Base-by-base conservation (phyloP, 2,329 filamentous ascomycete genomes). In the Rugonectria rugulosa region DNA sequence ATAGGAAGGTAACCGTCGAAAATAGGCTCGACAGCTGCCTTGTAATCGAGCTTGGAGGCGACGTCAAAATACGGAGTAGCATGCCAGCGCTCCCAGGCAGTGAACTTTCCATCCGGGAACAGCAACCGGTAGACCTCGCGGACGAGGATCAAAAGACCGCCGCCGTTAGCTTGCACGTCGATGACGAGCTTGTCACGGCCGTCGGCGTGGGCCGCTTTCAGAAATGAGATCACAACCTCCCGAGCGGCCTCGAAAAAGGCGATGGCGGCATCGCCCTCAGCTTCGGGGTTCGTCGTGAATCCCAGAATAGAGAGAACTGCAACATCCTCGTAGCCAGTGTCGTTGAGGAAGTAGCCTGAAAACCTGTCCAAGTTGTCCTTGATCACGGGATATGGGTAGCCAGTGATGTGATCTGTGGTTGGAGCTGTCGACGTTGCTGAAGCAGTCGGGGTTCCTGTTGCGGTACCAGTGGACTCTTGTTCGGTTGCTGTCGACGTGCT, bases 111-210 rank as follows among this genome's bases (percentile, higher is more conserved):
- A 37, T 36, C 12, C 2, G 72, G 72, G 44, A 74, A 74, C 8
- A 75, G 66, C 23, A 76, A 67, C 8, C 72, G 71, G 65, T 87
- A 87, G 1, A 80, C 62, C 37, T 81, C 77, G 38, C 76, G 77
- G 2, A 78, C 80, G 7, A 77, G 73, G 7, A 73, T 62, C 12
- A 84, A 66, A 38, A 71, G 70, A 1, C 88, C 87, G 32, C 87
- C 88, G 0, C 75, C 76, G 60, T 90, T 91, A 2, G 75, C 77
- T 4, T 82, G 79, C 6, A 90, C 66, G 59, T 90, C 88, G 55
- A 90, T 81, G 24, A 90, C 77, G 5, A 90, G 74, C 67, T 83
- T 86, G 20, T 50, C 54, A 6, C 55, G 59, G 2, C 57, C 57
- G 6, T 51, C 26, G 0, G 19, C 40, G 2, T 43, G 1, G 12